phyloP scores from a whole-genome alignment of 192 early-diverging fungal genomes.

The Backusella circina region DNA sequence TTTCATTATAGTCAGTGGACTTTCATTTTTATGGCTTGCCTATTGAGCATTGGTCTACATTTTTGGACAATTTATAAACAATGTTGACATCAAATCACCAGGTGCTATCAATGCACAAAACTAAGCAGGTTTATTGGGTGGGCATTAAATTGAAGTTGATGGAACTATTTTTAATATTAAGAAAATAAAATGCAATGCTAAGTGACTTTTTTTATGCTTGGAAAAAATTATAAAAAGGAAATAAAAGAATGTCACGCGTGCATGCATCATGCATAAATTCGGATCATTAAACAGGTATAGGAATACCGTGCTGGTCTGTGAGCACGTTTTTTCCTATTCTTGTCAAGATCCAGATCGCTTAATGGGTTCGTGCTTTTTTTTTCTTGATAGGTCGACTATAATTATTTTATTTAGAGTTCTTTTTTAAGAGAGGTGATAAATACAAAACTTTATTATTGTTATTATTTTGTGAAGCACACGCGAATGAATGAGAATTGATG shows the following conservation, averaged over 20 bases:
- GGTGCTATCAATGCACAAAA: constrained; percentile 35
- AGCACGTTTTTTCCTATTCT: neutral
- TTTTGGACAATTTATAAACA: constrained; percentile 25
- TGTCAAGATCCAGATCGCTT: neutral
- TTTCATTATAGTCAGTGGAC: constrained; percentile 49
- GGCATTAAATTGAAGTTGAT: neutral
- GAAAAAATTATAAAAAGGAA: neutral
- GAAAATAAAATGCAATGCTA: neutral
- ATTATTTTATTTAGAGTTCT: neutral
- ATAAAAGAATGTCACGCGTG: constrained; percentile 2
- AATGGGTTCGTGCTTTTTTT: neutral
- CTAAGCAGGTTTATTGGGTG: constrained; percentile 26
- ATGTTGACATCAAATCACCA: constrained; percentile 29
- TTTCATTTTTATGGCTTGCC: constrained; percentile 29
- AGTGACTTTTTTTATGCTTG: neutral
- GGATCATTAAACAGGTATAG: constrained; percentile 2
- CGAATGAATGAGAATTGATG: constrained; percentile 2
- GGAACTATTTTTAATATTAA: neutral
- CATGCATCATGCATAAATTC: constrained; percentile 2
- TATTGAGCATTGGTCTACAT: constrained; percentile 35
- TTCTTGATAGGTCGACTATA: neutral
- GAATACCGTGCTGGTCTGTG: neutral
- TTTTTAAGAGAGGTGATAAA: neutral
- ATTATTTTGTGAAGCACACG: neutral
- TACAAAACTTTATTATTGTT: neutral